Evolutionary conservation across 2,329 filamentous ascomycete genomes (phyloP).

Genomic region (Fusarium sterilihyphosum): DNA sequence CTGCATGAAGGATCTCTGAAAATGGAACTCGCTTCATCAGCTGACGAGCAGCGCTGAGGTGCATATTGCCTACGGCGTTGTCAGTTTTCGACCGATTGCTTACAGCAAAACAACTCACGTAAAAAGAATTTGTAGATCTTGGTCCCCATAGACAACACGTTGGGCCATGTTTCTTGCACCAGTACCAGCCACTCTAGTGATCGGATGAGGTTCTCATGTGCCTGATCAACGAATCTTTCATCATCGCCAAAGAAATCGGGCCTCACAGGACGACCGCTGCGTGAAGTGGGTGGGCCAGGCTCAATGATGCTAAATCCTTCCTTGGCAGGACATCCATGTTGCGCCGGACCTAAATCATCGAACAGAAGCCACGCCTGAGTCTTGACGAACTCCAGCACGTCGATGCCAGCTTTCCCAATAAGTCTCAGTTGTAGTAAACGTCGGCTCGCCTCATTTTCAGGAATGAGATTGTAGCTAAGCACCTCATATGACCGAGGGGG

Average conservation of each 20-base stretch:
- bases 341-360: constrained; percentile 54
- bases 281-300: constrained; percentile 46
- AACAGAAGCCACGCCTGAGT: constrained; percentile 69
- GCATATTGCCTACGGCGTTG: constrained; percentile 54
- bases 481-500: constrained; percentile 72
- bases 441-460: constrained; percentile 72
- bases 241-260: constrained; percentile 76
- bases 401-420: constrained; percentile 78
- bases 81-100: constrained; percentile 9
- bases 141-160: constrained; percentile 74
- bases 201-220: constrained; percentile 78
- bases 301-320: constrained; percentile 62
- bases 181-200: constrained; percentile 87
- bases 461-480: constrained; percentile 80
- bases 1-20: constrained; percentile 56
- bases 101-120: constrained; percentile 65
- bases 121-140: constrained; percentile 86
- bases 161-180: constrained; percentile 75
- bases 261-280: constrained; percentile 70
- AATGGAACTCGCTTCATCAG: constrained; percentile 63
- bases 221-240: constrained; percentile 61
- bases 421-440: constrained; percentile 76
- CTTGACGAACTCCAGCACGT: constrained; percentile 77
- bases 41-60: constrained; percentile 64
- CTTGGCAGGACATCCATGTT: constrained; percentile 51